Base-by-base conservation (phyloP, 2,329 filamentous ascomycete species). In the Phaeophleospora eucalypticola region DNA sequence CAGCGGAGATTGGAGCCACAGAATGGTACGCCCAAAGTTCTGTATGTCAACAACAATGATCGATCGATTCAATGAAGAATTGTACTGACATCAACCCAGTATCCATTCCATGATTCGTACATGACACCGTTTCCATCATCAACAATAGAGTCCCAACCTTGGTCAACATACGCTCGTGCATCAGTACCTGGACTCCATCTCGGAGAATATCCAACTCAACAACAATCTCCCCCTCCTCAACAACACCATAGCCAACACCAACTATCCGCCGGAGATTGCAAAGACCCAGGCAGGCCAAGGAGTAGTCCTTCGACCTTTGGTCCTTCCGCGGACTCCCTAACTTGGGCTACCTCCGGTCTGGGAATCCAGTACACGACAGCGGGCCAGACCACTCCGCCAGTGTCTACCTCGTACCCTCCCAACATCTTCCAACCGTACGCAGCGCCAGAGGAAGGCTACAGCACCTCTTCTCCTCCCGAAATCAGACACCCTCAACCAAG, bases 301-400 rank as follows among this genome's bases (percentile, higher is more conserved):
- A 73, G 70, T 53, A 72, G 67, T 49, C 70, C 70, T n/a, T 70
- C 68, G 45, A 66, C 65, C 1, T 67, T 73, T 41, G 68, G 67
- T 21, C 67, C 71, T 2, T 64, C 60, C 9, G 57, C 62, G 21
- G 67, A 70, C 6, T 57, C 60, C 9, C 58, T 65, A 15, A 49
- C 62, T 6, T 74, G 71, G 71, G 59, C 65, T 3, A 58, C 58
- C 15, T 60, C 66, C 41, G 64, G 69, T 19, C 62, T 75, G 8
- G 68, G 69, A 7, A 71, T 74, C 35, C 58, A 63, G 29, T 71
- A 68, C 49, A 54, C 66, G 20, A 50, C 51, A 33, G 54, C 63
- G 46, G 54, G 47, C 38, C 56, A 57, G 48, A 59, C 54, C 52
- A 62, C 52, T 62, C 62, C 55, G 19, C 54, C 59, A 24, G 50